A percentile compares a stretch with the other conserved stretches of the same genome.
Conservation (phyloP, 108 stramenopile species). For the Nitzschia putrida region DNA sequence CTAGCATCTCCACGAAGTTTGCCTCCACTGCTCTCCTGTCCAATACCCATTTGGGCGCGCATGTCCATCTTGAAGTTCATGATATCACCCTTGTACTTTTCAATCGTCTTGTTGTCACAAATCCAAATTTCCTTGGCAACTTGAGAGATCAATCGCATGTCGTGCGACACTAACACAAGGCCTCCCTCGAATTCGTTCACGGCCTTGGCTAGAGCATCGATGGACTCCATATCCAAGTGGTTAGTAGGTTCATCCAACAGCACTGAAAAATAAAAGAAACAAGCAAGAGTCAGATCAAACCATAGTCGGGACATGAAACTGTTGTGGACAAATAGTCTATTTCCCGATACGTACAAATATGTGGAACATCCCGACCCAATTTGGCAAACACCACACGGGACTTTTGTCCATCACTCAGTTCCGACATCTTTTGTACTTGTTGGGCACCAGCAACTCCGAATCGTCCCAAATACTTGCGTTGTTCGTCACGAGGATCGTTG, state of each 20-base stretch:
- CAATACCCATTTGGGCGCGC: conserved; percentile 73
- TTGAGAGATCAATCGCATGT: conserved; percentile 97
- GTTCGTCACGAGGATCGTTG: conserved; percentile 73
- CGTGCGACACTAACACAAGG: conserved; percentile 96
- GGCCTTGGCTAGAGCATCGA: conserved; percentile 96
- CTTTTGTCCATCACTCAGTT: conserved; percentile 95
- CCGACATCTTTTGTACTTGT: conserved; percentile 89
- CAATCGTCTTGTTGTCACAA: conserved; percentile 91
- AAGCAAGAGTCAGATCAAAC: not conserved
- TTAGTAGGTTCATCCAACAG: conserved; percentile 65
- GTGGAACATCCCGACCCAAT: conserved; percentile 93
- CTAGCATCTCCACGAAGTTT: conserved; percentile 82
- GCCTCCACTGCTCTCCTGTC: conserved; percentile 20
- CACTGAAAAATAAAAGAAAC: not conserved
- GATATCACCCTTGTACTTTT: conserved; percentile 88
- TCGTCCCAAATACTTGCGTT: conserved; percentile 92
- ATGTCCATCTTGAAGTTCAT: conserved; percentile 93
- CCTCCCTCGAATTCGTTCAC: conserved; percentile 97
- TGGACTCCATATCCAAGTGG: conserved; percentile 91
- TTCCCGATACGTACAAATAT: conserved; percentile 59
- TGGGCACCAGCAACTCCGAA: conserved; percentile 95
- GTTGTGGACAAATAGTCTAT: not conserved
- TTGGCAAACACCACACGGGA: conserved; percentile 95
- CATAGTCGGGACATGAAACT: not conserved
- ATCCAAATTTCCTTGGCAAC: conserved; percentile 99